Base-by-base conservation (phyloP, 2,329 filamentous ascomycete genomes). In the Periconia digitata region DNA sequence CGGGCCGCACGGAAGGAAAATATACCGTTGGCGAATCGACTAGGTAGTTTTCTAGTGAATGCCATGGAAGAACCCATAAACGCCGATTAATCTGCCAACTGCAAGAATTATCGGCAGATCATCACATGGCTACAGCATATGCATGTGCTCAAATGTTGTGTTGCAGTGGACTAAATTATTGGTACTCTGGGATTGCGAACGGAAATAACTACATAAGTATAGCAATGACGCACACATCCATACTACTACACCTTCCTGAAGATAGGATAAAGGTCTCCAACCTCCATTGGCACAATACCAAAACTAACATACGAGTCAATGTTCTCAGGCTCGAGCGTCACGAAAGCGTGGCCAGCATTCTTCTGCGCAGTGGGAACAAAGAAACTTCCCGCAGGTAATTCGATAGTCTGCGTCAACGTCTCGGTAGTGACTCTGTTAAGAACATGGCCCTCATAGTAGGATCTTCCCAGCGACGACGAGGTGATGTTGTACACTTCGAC, bases 241-340 rank as follows among this genome's bases (percentile, higher is more conserved):
- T n/a, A n/a, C n/a, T n/a, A n/a, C n/a, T 49, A 59, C 13, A 59
- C n/a, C 41, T 53, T 56, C 36, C 62, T 53, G 40, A 63, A 72
- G 2, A 72, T 53, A 6, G 67, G 69, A 52, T 69, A 69, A 50
- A 64, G 36, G 45, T 72, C 67, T 2, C 67, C 69, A 8, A 62
- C 60, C 35, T 65, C 67, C 50, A 72, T 35, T 8, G 67, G 66
- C 20, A 72, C 61, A 21, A 72, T 65, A 3, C 63, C 64, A 50
- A 69, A 71, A 7, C 63, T 69, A 3, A 72, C 69, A 50, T 67
- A 71, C 5, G 60, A 66, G 39, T 72, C 69, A 23, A 68, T 66
- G 16, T 67, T 66, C 54, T 72, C 69, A 5, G 69, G 70, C 49
- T 72, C 69, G 6, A 72, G 51, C n/a, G 67, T 59, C 20, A 69